phyloP scores from a whole-genome alignment of 768 basidiomycete species.

The Mycena kentingensis region DNA sequence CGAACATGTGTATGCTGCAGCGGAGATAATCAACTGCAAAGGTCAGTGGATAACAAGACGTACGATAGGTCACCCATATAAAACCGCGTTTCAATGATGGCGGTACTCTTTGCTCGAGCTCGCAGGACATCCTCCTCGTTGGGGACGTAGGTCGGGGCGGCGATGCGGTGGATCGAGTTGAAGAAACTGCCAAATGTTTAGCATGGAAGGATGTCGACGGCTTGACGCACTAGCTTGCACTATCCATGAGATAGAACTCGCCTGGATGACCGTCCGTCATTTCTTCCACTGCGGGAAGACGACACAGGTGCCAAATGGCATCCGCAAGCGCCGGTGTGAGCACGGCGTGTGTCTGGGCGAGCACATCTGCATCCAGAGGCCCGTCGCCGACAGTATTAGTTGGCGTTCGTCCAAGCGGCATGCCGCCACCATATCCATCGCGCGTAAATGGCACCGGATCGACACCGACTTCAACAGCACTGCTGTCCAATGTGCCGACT shows the following conservation, averaged over 20 bases:
- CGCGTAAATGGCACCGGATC: constrained; percentile 18
- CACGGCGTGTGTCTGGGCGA: constrained; percentile 44
- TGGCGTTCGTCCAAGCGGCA: background rate
- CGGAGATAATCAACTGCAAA: background rate
- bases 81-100: constrained; percentile 88
- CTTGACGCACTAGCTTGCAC: constrained; percentile 27
- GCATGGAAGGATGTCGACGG: constrained; percentile 18
- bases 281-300: constrained; percentile 43
- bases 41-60: constrained; percentile 24
- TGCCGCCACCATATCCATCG: background rate
- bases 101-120: constrained; percentile 84
- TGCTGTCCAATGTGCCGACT: background rate
- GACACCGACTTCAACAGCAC: constrained; percentile 6
- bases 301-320: constrained; percentile 53
- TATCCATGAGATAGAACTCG: constrained; percentile 82
- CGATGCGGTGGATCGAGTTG: constrained; percentile 77
- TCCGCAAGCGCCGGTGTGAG: constrained; percentile 47
- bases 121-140: constrained; percentile 84
- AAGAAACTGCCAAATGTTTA: constrained; percentile 65
- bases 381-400: background rate
- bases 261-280: constrained; percentile 35
- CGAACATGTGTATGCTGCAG: constrained; percentile 66
- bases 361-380: constrained; percentile 13
- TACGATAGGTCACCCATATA: constrained; percentile 66
- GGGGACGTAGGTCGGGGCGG: constrained; percentile 74